Base-by-base conservation (phyloP, 768 basidiomycete genomes). In the Tricholoma hemisulphureum region DNA sequence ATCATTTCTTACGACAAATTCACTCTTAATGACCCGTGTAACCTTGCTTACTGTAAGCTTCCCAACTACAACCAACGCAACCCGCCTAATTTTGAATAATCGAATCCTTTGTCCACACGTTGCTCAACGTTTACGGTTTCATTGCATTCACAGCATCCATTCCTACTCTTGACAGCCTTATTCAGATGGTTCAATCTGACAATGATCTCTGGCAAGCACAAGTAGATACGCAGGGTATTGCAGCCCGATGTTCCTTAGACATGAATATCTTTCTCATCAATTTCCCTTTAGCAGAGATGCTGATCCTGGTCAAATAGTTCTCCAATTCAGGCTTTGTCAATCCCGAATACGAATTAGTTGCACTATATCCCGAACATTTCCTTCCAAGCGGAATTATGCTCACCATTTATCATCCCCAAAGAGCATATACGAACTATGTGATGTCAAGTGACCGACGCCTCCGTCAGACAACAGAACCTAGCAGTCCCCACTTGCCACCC, bases 331-430 rank as follows among this genome's bases (percentile, higher is more conserved):
- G 55, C 53, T 65, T 63, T 41, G 53, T 46, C 24, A 37, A 67
- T 37, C 61, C 64, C 29, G 57, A 57, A 21, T 61, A 55, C 51
- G 64, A 65, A 43, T 57, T 67, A 4, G 43, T 63, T 24, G 57
- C 60, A 21, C 55, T 65, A 13, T 58, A 63, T 29, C 64, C 65
- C 16, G 58, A 58, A 28, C 61, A 66, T 54, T 65, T 67, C 55
- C 64, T 67, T 41, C 62, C 64, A 21, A n/a, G 46, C 21, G 64
- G 60, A 13, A 53, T 29, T 56, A 10, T 55, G 31, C 60, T 65
- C 35, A 58, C 46, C 20, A 35, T 65, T 21, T 56, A 59, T 57
- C 37, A 59, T 48, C 62, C 32, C 51, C 28, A 24, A 45, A 53
- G 50, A 24, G 16, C 14, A 61, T 58, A 57, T 39, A 6, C 10